Evolutionary conservation across 1,284 basidiomycete genomes (phyloP).

Genomic region (Athelia psychrophila): DNA sequence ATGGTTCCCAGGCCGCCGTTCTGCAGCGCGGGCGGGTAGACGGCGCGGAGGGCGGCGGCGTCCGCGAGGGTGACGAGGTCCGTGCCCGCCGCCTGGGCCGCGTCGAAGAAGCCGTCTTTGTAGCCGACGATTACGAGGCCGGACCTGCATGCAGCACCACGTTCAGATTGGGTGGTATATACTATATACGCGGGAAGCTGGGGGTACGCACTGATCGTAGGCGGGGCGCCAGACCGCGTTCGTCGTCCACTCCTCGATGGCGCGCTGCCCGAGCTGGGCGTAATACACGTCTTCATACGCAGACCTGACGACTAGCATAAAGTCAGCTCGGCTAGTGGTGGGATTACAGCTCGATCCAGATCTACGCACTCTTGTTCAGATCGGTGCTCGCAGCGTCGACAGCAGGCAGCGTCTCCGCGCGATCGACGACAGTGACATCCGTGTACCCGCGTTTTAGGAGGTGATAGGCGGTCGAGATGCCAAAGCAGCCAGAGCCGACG

Average conservation of each 20-base stretch:
- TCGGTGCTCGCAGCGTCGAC: conserved; percentile 82
- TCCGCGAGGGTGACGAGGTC: conserved; percentile 37
- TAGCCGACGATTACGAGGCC: conserved; percentile 31
- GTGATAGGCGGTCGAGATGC: conserved; percentile 80
- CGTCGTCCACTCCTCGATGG: conserved; percentile 68
- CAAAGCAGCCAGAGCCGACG: conserved; percentile 85
- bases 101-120: conserved; percentile 51
- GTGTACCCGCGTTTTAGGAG: conserved; percentile 67
- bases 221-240: conserved; percentile 60
- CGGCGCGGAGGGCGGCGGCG: conserved; percentile 34
- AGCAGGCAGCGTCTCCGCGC: conserved; percentile 63
- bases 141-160: conserved; percentile 57
- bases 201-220: conserved; percentile 72
- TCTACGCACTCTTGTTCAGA: conserved; percentile 37
- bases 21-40: conserved; percentile 34
- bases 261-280: conserved; percentile 65
- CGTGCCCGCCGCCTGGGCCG: conserved; percentile 53
- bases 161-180: conserved; percentile 35
- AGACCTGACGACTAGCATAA: conserved; percentile 59
- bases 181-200: neutral
- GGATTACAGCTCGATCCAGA: neutral
- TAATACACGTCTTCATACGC: conserved; percentile 73
- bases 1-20: conserved; percentile 29
- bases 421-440: conserved; percentile 73
- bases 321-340: neutral